These are phyloP conservation scores for Cerioporus squamosus DNA, from an alignment of 1,284 basidiomycete genomes.

Conservation along the genomic window DNA sequence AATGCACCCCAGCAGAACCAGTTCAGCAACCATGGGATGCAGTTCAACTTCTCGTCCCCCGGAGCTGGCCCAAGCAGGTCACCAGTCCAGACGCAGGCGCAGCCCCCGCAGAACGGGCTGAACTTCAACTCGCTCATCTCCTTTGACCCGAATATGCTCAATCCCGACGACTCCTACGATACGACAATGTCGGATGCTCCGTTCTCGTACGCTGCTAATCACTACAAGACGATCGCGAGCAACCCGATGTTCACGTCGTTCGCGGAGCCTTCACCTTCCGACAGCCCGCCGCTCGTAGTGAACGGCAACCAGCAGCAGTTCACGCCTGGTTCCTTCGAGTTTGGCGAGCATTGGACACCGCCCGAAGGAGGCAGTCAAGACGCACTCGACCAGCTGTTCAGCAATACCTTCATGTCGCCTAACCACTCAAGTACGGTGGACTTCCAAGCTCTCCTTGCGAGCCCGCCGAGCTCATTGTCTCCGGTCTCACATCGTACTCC, in stretches of 20 bases:
- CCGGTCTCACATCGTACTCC: conserved; percentile 53
- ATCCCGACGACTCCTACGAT: conserved; percentile 55
- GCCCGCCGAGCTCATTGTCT: conserved; percentile 51
- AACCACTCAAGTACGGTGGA: conserved; percentile 42
- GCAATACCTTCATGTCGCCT: conserved; percentile 48
- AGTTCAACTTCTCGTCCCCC: conserved; percentile 33
- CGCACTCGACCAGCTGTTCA: conserved; percentile 62
- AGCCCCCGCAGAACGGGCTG: conserved; percentile 42
- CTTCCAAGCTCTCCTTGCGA: conserved; percentile 48
- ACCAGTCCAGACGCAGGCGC: conserved; percentile 28
- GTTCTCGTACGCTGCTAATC: conserved; percentile 46
- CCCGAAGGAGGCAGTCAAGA: conserved; percentile 26
- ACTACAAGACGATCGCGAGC: conserved; percentile 76
- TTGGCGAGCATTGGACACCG: conserved; percentile 36
- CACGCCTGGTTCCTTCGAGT: conserved; percentile 15
- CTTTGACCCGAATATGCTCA: conserved; percentile 68
- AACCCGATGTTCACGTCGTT: conserved; percentile 84
- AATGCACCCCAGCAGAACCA: conserved; percentile 12
- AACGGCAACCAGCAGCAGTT: conserved; percentile 23
- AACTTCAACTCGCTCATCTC: conserved; percentile 68
- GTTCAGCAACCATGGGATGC: conserved; percentile 25
- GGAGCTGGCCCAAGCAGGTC: conserved; percentile 34
- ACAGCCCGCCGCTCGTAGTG: conserved; percentile 27
- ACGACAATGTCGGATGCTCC: conserved; percentile 63
- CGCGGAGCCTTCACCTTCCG: conserved; percentile 56